These are phyloP conservation scores for Spirogloea muscicola DNA, from an alignment of 139 green algal species.

Conservation along the genomic window DNA sequence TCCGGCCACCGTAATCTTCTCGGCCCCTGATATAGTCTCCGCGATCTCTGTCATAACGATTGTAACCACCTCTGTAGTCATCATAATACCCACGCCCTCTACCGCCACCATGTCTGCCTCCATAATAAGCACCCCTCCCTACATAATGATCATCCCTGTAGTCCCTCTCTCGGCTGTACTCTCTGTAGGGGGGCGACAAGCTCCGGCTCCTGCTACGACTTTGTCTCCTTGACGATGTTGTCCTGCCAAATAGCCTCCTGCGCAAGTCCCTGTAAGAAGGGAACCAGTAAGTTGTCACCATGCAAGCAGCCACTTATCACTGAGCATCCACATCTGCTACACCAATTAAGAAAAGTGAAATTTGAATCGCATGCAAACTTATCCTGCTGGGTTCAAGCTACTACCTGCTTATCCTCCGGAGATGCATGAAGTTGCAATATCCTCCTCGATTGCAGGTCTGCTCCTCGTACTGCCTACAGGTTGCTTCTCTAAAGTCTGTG, in stretches of 20 bases:
- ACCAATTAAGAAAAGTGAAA: too few species aligned
- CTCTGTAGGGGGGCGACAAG: too few species aligned
- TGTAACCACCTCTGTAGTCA: not conserved
- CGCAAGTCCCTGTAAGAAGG: constrained; percentile 45
- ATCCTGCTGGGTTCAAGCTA: too few species aligned
- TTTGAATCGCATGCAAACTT: too few species aligned
- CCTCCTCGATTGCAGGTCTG: constrained; percentile 91
- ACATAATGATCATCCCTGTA: not conserved
- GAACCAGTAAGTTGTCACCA: too few species aligned
- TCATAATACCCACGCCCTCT: constrained; percentile 12
- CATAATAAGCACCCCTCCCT: constrained; percentile 1
- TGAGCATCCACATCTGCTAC: too few species aligned
- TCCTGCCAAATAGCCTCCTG: constrained; percentile 45
- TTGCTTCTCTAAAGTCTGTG: constrained; percentile 92
- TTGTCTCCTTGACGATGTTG: constrained; percentile 9
- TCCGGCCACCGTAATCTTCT: constrained; percentile 17
- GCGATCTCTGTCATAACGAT: constrained; percentile 25
- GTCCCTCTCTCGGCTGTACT: too few species aligned
- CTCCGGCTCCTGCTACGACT: constrained; percentile 26
- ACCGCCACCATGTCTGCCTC: too few species aligned
- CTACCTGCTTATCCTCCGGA: constrained; percentile 86
- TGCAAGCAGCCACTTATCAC: too few species aligned
- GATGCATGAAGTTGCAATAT: constrained; percentile 99
- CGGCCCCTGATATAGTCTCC: not conserved
- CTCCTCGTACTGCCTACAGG: constrained; percentile 91